Base-by-base conservation (phyloP, 2,329 filamentous ascomycete genomes). In the Paracorniculantispora psalliotae region DNA sequence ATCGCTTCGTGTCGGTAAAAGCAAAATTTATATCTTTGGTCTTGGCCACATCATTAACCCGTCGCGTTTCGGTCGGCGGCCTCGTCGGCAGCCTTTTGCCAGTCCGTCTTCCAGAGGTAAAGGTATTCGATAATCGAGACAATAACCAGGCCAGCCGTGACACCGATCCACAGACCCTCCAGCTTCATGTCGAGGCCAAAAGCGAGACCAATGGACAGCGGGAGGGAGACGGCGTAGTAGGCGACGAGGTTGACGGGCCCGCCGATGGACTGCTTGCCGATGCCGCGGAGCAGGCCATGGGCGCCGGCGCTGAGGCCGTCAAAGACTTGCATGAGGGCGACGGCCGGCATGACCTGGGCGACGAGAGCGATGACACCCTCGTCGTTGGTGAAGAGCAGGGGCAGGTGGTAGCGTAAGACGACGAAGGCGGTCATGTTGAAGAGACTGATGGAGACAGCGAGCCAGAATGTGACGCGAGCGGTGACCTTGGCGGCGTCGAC, bases 271-370 rank as follows among this genome's bases (percentile, higher is more conserved):
- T 97, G 93, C 60, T 90, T 85, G 2, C 94, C 94, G 17, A 97
- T 83, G 13, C 93, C 93, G 44, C 94, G 83, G 28, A 97, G 80
- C 41, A 97, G 80, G 28, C 92, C 93, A 67, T 94, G 92, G 59
- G 90, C 91, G 41, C 88, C 88, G 3, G 89, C 84, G 0, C 90
- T 85, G 19, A 96, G 72, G 1, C 89, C 86, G 72, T 99, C 93
- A 66, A 96, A 92, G 25, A 96, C 81, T 71, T 97, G 92, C 80
- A 97, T 96, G 1, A 91, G 82, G 0, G 92, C 92, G 61, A 90
- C 91, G 2, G 97, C 75, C 0, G 92, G 92, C 37, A 97, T 80
- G 2, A 91, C 84, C 2, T 75, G 72, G 1, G 90, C 83, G 21
- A 91, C 88, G 35, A 91, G 76, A 21, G 75, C 77, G 61, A 90